Conservation (phyloP, 163 green algal species). For the Chlorella variabilis region DNA sequence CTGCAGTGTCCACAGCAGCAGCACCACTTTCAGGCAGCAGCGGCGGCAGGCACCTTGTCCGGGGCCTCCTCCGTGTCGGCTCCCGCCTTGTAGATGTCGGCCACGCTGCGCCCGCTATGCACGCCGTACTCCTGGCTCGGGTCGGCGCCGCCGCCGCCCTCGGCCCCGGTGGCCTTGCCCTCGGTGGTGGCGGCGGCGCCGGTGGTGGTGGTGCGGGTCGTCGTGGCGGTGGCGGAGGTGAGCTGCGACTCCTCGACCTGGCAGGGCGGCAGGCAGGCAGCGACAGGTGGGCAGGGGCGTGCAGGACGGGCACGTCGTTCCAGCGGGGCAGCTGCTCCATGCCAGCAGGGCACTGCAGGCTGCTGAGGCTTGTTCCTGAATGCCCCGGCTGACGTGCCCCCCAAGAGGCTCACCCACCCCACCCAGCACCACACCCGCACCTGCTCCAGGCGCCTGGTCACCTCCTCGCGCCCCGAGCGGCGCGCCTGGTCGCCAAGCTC, state of each 20-base stretch:
- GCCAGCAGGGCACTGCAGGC: no score
- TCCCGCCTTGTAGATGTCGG: conserved; percentile 34
- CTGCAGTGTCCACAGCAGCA: no score
- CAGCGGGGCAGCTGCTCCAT: no score
- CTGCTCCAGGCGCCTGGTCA: conserved; percentile 11
- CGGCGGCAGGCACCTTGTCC: background rate
- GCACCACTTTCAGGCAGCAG: no score
- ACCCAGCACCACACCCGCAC: no score
- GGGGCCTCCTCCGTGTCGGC: background rate
- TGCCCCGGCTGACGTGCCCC: no score
- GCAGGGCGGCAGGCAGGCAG: background rate
- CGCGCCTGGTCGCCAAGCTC: conserved; percentile 25
- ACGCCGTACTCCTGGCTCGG: conserved; percentile 19
- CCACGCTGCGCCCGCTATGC: conserved; percentile 23
- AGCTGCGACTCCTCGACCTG: conserved; percentile 22
- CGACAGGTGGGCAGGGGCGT: no score
- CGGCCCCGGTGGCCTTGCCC: no score
- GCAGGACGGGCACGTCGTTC: no score
- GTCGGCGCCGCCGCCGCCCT: background rate
- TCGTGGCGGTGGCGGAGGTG: background rate
- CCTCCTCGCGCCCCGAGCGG: background rate
- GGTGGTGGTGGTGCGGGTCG: background rate
- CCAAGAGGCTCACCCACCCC: no score
- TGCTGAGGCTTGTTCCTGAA: no score
- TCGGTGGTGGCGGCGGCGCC: background rate